phyloP scores from a whole-genome alignment of 495 filamentous ascomycete genomes.

The Barbatosphaeria neglecta region DNA sequence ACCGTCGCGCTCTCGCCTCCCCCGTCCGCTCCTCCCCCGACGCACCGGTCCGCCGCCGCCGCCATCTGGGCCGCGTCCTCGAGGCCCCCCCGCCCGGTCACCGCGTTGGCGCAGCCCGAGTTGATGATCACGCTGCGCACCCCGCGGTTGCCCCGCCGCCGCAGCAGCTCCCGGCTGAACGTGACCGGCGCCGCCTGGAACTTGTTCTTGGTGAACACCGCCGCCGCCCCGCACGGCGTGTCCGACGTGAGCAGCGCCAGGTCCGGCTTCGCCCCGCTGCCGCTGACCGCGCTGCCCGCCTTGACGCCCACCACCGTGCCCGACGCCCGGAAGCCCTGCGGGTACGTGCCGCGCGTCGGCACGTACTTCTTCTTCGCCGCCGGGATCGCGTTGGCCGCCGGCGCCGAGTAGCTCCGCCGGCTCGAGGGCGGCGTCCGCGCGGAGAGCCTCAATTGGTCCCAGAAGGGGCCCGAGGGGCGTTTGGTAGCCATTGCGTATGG shows the following conservation, averaged over 20 bases:
- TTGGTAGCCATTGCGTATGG: slow-evolving; percentile 8
- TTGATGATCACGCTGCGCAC: slow-evolving; percentile 83
- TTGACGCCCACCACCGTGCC: slow-evolving; percentile 92
- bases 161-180: slow-evolving; percentile 61
- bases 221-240: slow-evolving; percentile 78
- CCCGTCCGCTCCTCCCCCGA: too few species aligned
- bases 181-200: slow-evolving; percentile 95
- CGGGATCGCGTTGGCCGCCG: slow-evolving; percentile 50
- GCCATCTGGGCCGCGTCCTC: slow-evolving; percentile 86
- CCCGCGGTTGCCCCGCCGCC: slow-evolving; percentile 52
- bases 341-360: slow-evolving; percentile 73
- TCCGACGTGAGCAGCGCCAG: slow-evolving; percentile 82
- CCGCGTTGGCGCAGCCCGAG: slow-evolving; percentile 93
- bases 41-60: slow-evolving; percentile 57
- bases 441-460: slow-evolving; percentile 16
- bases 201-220: slow-evolving; percentile 95
- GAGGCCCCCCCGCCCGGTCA: slow-evolving; percentile 83
- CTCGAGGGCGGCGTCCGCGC: too few species aligned
- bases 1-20: slow-evolving; percentile 58
- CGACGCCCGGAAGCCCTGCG: slow-evolving; percentile 77
- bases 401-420: slow-evolving; percentile 52
- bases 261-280: slow-evolving; percentile 80
- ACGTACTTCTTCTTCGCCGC: slow-evolving; percentile 76
- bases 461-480: slow-evolving; percentile 15
- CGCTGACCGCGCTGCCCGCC: slow-evolving; percentile 74